These are phyloP conservation scores for Chaetomium sp. DNA, from an alignment of 2,329 filamentous ascomycete species.

Conservation along the genomic window DNA sequence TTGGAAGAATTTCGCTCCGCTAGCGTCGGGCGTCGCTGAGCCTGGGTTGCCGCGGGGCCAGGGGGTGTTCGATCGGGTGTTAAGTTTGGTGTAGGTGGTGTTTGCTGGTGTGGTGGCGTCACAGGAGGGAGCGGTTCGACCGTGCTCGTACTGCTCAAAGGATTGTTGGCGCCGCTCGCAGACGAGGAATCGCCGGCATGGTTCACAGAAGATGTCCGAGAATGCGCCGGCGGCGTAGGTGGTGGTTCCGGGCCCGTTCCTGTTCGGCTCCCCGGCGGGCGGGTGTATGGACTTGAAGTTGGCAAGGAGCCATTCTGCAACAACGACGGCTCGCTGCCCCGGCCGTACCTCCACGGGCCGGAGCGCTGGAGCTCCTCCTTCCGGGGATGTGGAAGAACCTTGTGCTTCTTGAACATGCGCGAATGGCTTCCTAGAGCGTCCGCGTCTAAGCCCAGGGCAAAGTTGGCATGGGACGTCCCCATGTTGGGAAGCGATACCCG, in stretches of 20 bases:
- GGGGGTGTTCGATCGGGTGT: constrained; percentile 55
- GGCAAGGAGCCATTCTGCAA: constrained; percentile 19
- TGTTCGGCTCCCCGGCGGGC: constrained; percentile 12
- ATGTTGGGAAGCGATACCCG: constrained; percentile 28
- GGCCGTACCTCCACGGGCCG: constrained; percentile 15
- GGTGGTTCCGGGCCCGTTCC: constrained; percentile 35
- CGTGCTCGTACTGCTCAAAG: constrained; percentile 34
- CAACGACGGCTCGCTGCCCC: constrained; percentile 16
- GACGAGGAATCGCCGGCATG: constrained; percentile 40
- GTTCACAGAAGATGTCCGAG: constrained; percentile 49
- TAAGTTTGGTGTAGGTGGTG: constrained; percentile 67
- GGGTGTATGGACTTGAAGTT: constrained; percentile 7
- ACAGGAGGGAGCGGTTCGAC: constrained; percentile 38
- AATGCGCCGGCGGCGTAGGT: constrained; percentile 58
- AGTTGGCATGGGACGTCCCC: constrained; percentile 27
- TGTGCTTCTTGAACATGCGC: constrained; percentile 41
- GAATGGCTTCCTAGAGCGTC: constrained; percentile 28
- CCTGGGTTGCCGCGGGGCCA: constrained; percentile 31
- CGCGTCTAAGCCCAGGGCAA: constrained; percentile 25
- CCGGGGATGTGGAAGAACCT: constrained; percentile 34
- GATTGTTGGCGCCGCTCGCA: constrained; percentile 34
- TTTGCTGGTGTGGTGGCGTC: constrained; percentile 59
- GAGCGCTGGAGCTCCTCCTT: constrained; percentile 21
- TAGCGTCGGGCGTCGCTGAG: constrained; percentile 41
- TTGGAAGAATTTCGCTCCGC: constrained; percentile 46